Evolutionary conservation across 2,329 filamentous ascomycete species (phyloP).

Genomic region (Aspergillus viridinutans): DNA sequence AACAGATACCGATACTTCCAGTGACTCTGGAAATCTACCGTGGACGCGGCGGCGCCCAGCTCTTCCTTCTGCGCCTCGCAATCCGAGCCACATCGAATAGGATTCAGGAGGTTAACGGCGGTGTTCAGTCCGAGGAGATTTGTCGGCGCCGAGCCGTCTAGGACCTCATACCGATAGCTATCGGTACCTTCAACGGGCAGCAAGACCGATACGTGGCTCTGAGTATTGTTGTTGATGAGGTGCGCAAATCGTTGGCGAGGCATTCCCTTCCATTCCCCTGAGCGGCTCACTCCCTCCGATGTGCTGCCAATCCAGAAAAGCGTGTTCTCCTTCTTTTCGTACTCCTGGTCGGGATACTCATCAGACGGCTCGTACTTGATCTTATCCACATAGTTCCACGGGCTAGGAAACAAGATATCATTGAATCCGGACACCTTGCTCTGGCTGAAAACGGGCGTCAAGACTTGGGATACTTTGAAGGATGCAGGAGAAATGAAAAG

Average conservation of each 20-base stretch:
- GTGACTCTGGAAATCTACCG: slow-evolving; percentile 52
- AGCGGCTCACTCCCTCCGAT: slow-evolving; percentile 50
- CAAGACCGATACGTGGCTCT: slow-evolving; percentile 50
- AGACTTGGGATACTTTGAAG: slow-evolving; percentile 57
- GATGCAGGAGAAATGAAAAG: slow-evolving; percentile 64
- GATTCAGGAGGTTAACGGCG: slow-evolving; percentile 58
- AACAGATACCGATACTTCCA: slow-evolving; percentile 68
- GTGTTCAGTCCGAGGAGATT: slow-evolving; percentile 51
- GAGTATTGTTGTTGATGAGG: slow-evolving; percentile 57
- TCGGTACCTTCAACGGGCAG: slow-evolving; percentile 44
- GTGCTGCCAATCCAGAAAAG: slow-evolving; percentile 74
- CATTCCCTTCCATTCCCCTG: slow-evolving; percentile 62
- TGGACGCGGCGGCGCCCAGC: slow-evolving; percentile 44
- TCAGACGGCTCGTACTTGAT: slow-evolving; percentile 49
- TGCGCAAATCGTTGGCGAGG: slow-evolving; percentile 69
- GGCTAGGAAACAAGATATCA: slow-evolving; percentile 69
- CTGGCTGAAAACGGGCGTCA: slow-evolving; percentile 72
- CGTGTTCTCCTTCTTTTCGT: slow-evolving; percentile 58
- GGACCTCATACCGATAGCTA: slow-evolving; percentile 54
- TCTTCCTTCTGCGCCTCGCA: slow-evolving; percentile 52
- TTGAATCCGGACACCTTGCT: slow-evolving; percentile 68
- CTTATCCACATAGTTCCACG: slow-evolving; percentile 60
- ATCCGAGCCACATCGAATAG: slow-evolving; percentile 52
- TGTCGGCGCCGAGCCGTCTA: slow-evolving; percentile 35
- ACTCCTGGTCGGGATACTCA: slow-evolving; percentile 50